phyloP scores from a whole-genome alignment of 2,329 filamentous ascomycete species.

The Aphanocladium album region DNA sequence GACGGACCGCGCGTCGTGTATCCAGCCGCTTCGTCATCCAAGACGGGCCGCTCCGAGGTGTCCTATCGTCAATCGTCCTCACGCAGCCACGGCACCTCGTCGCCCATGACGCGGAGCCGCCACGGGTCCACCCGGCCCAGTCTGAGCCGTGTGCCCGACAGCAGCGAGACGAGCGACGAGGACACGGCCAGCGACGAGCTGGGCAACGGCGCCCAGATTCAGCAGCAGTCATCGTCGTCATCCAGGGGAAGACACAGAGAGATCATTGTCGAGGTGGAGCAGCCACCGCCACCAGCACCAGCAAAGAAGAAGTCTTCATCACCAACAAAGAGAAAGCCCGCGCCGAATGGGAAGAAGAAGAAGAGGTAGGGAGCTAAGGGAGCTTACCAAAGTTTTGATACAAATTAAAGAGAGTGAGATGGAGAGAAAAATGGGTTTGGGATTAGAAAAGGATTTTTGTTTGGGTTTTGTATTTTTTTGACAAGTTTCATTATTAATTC shows the following conservation, averaged over 20 bases:
- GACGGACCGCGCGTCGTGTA: slow-evolving; percentile 36
- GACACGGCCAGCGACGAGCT: slow-evolving; percentile 33
- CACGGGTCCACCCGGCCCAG: slow-evolving; percentile 26
- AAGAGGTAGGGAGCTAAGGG: slow-evolving; percentile 21
- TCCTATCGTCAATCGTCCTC: slow-evolving; percentile 18
- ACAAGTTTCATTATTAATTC: background rate
- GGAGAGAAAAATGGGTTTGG: background rate
- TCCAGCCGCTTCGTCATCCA: slow-evolving; percentile 27
- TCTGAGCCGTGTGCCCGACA: slow-evolving; percentile 28
- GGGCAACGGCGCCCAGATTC: slow-evolving; percentile 28
- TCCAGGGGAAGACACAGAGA: slow-evolving; percentile 28
- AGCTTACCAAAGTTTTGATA: slow-evolving; percentile 24
- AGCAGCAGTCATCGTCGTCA: slow-evolving; percentile 15
- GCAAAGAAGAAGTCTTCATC: slow-evolving; percentile 38
- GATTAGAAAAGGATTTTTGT: background rate
- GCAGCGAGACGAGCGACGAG: slow-evolving; percentile 29
- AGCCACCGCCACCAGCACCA: slow-evolving; percentile 25
- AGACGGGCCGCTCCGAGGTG: slow-evolving; percentile 31
- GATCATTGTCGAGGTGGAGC: slow-evolving; percentile 35
- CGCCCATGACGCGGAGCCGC: slow-evolving; percentile 25
- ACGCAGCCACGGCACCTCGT: slow-evolving; percentile 22
- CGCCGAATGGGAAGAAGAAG: slow-evolving; percentile 25
- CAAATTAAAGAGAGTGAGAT: background rate
- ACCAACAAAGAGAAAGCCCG: slow-evolving; percentile 36
- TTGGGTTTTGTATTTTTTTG: background rate